Evolutionary conservation across 805 yeast species (phyloP).

Genomic region (Metschnikowia cubensis): DNA sequence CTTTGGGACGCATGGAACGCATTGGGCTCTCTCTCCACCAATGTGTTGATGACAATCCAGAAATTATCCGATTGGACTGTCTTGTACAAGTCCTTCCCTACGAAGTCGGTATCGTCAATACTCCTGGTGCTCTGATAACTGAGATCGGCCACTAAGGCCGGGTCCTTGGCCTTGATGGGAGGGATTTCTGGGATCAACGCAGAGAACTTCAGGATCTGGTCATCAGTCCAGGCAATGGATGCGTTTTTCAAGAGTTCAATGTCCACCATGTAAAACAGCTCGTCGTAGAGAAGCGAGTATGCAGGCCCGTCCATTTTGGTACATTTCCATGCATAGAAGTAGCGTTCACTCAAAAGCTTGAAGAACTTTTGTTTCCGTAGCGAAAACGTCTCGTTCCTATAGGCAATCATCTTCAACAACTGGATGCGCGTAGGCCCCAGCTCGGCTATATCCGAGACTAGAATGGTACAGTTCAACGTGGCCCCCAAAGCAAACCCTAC

Average conservation of each 20-base stretch:
- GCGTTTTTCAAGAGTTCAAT: slow-evolving; percentile 4
- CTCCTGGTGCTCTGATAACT: slow-evolving; percentile 10
- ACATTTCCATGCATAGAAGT: slow-evolving; percentile 17
- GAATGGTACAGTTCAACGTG: slow-evolving; percentile 10
- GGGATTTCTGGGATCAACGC: slow-evolving; percentile 7
- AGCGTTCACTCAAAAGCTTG: slow-evolving; percentile 16
- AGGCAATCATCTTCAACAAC: not conserved
- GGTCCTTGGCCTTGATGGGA: slow-evolving; percentile 4
- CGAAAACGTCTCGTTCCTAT: slow-evolving; percentile 1
- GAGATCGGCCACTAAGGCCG: not conserved
- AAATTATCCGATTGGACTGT: slow-evolving; percentile 19
- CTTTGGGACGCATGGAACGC: slow-evolving; percentile 6
- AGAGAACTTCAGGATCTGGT: slow-evolving; percentile 10
- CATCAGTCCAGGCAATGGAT: slow-evolving; percentile 8
- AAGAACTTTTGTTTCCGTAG: slow-evolving; percentile 9
- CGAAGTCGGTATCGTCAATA: slow-evolving; percentile 10
- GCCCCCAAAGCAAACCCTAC: slow-evolving; percentile 11
- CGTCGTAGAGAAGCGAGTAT: slow-evolving; percentile 2
- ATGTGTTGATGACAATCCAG: slow-evolving; percentile 14
- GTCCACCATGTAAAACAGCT: slow-evolving; percentile 7
- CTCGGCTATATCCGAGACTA: not conserved
- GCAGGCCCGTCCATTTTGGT: slow-evolving; percentile 12
- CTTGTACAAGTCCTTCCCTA: slow-evolving; percentile 13
- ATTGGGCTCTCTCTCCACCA: slow-evolving; percentile 12
- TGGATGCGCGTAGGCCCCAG: not conserved